Percentiles rank a stretch among this genome's conserved stretches.
phyloP scores from a whole-genome alignment of 176 grass and related monocot species.

The Aegilops tauschii region DNA sequence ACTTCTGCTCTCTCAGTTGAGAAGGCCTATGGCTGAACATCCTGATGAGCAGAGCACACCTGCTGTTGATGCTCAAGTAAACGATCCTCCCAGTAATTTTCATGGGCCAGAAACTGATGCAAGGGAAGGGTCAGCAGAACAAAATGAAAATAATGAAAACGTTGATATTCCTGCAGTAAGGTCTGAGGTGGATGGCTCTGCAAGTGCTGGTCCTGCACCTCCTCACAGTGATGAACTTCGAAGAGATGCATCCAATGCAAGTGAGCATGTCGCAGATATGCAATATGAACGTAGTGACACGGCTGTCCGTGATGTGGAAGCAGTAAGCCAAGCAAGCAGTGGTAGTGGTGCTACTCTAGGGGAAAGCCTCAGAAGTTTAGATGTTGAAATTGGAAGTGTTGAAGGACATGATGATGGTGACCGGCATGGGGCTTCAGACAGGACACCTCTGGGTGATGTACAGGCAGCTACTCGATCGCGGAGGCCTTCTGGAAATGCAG shows the following conservation, averaged over 20 bases:
- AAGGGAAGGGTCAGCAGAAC: conserved; percentile 37
- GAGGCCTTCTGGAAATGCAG: conserved; percentile 49
- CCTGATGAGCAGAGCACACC: conserved; percentile 43
- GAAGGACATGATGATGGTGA: conserved; percentile 96
- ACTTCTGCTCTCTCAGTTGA: conserved; percentile 79
- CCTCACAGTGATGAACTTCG: conserved; percentile 49
- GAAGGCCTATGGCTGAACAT: conserved; percentile 60
- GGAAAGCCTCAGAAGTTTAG: conserved; percentile 92
- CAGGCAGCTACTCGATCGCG: conserved; percentile 53
- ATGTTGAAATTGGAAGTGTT: conserved; percentile 97
- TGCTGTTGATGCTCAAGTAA: conserved; percentile 46
- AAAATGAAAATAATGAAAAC: conserved; percentile 57
- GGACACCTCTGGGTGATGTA: conserved; percentile 59
- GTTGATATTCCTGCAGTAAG: conserved; percentile 22
- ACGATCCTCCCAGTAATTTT: conserved; percentile 47
- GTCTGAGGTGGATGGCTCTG: conserved; percentile 34
- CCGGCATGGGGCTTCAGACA: conserved; percentile 65
- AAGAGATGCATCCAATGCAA: conserved; percentile 56
- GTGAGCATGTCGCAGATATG: conserved; percentile 83
- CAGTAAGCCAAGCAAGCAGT: conserved; percentile 95
- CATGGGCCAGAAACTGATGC: conserved; percentile 59
- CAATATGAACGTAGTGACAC: conserved; percentile 82
- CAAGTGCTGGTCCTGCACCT: conserved; percentile 49
- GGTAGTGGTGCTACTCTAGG: conserved; percentile 96
- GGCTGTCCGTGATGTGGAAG: conserved; percentile 78